Evolutionary conservation across 441 rosid species (phyloP), one percentile per base, ranked within the genome.

Genomic region (Erodium trifolium): DNA sequence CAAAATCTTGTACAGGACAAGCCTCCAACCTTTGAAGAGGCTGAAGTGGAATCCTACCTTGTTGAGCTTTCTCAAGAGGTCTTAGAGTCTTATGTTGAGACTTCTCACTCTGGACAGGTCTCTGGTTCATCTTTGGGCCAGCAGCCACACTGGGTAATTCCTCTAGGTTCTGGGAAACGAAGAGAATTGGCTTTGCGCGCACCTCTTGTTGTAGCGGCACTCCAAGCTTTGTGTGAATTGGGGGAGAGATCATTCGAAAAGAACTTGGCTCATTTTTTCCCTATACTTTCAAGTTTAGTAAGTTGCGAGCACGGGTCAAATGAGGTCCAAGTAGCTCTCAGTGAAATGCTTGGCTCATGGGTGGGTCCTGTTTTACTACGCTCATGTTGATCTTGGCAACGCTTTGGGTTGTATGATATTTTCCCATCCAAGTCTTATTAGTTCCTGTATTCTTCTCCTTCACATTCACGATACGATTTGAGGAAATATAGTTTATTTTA

Each of bases 181-280:
- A 87, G 97, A 84, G 99, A 96, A 78, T 71, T 96, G 75, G 93
- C 99, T 59, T 82, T 96, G n/a, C 90, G 99, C 2, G 96, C 97
- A 53, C 99, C 99, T 68, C 89, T 96, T 27, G 72, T 93, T 18
- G 99, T 96, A 72, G 81, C 90, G 11, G 88, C 92, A 19, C 90
- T 96, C 71, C 96, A 93, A 77, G 88, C 96, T 29, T 84, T 96
- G 34, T 85, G 96, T 78, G 70, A 87, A 68, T 65, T 93, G 86
- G 96, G 84, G 39, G 96, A 91, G 17, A 72, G 70, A 5, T 85
- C 88, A 10, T 96, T 96, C 16, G 88, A 91, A 84, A 88, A 86
- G 84, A 82, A 89, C 82, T 68, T 93, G 77, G 72, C 80, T 49
- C 65, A 47, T 67, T 87, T 94, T 82, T 90, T 94, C 63, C 97